Base-by-base conservation (phyloP, 495 filamentous ascomycete species). In the Recurvomyces mirabilis region DNA sequence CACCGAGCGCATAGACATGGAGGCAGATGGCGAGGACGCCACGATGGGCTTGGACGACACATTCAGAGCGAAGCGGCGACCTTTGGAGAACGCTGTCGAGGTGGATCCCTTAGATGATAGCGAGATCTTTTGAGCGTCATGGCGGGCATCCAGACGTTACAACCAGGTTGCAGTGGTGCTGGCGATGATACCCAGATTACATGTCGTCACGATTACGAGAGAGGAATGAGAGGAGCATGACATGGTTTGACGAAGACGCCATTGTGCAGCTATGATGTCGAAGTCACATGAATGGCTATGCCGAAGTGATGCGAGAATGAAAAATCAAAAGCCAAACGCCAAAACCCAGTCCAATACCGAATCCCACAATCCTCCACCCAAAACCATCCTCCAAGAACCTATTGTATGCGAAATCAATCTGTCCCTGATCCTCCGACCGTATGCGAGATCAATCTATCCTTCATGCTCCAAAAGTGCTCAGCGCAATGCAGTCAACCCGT, bases 11-110 rank as follows among this genome's bases (percentile, higher is more conserved):
- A 36, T 46, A 36, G 46, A 46, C 30, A 0, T 39, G 31, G 52
- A 47, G 25, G 14, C 36, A 19, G 46, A 39, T 13, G 47, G 48
- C 25, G 51, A 49, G 12, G 48, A 45, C 28, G 32, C 9, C 44
- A 18, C 12, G 26, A n/a, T 29, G 26, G 41, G 39, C 11, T 46
- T 61, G 47, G 56, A 61, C 10, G 59, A 61, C 47, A 61, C 59
- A 21, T 61, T 61, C 44, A 13, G 57, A 10, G 56, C 47, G 41
- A 59, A 47, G 51, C 33, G 39, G 36, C 24, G n/a, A 33, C n/a
- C n/a, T n/a, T n/a, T n/a, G n/a, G 21, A 4, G 45, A 20, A 23
- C 13, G 28, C 6, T 1, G 30, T 35, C 4, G 43, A 33, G n/a
- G 14, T 6, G 13, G 51, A 54, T 46, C 46, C 46, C 1, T 28